Base-by-base conservation (phyloP, 2,329 filamentous ascomycete species). In the Daldinia sp. region DNA sequence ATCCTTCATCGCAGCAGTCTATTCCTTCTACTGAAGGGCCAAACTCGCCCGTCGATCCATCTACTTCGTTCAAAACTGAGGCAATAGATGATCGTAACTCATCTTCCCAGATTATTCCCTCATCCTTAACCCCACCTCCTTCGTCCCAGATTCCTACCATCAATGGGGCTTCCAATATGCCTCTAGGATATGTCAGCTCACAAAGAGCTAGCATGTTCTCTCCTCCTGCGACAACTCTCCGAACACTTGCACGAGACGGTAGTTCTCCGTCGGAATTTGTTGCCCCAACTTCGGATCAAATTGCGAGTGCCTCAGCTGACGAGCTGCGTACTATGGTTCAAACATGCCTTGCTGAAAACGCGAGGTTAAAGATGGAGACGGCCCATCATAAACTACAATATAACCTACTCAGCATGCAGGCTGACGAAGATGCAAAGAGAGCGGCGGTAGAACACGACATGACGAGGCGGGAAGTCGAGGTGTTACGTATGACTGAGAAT, bases 321-420 rank as follows among this genome's bases (percentile, higher is more conserved):
- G 85, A 89, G 73, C 83, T 91, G 35, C 84, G 86, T 13, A 79
- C 79, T 61, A 87, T 89, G 85, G 78, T 90, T 55, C 82, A 87
- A 66, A 79, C 80, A 2, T 85, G 83, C 69, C 79, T 90, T 46
- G 83, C 83, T 23, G 86, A 90, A 72, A 86, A 89, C 67, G 83
- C 85, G 51, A 86, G 84, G 73, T 80, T 90, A 55, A 93, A 96
- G 76, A 94, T 94, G 83, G 92, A 94, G 66, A 90, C 92, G 15
- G 92, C 94, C 35, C 94, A 98, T 78, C 92, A 96, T 82, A 97
- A 96, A 81, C 84, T 98, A 61, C 95, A 98, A 79, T 92, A 94
- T 77, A 94, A 91, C 74, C 87, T 98, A 76, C 86, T 97, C 30
- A 90, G 88, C 58, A 90, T 98, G 72, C 93, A 97, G 76, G 94